Percentiles rank a stretch among this genome's conserved stretches.
These are phyloP conservation scores for Teratosphaeria gauchensis DNA, from an alignment of 2,329 filamentous ascomycete species.

Conservation along the genomic window DNA sequence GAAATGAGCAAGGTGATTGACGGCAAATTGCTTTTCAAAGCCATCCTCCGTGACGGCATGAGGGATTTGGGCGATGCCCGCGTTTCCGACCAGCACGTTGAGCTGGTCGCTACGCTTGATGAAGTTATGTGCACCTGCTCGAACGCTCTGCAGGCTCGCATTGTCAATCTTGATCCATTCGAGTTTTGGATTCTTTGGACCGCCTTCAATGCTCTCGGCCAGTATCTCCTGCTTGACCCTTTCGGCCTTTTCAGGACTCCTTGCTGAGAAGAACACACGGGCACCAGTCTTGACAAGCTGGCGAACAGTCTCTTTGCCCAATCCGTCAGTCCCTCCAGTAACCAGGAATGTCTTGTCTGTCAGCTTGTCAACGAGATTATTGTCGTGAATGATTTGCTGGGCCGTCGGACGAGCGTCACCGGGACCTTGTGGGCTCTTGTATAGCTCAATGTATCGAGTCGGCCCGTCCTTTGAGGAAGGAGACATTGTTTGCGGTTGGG, in stretches of 20 bases:
- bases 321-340: slow-evolving; percentile 32
- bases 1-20: slow-evolving; percentile 47
- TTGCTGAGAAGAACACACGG: slow-evolving; percentile 3
- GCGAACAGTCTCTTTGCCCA: slow-evolving; percentile 33
- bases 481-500: neutral
- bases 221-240: slow-evolving; percentile 13
- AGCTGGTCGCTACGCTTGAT: slow-evolving; percentile 25
- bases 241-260: slow-evolving; percentile 1
- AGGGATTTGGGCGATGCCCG: slow-evolving; percentile 32
- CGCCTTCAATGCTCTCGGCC: slow-evolving; percentile 1
- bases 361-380: slow-evolving; percentile 22
- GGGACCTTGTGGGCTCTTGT: slow-evolving; percentile 6
- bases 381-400: slow-evolving; percentile 11
- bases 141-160: slow-evolving; percentile 17
- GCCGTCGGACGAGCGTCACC: slow-evolving; percentile 12
- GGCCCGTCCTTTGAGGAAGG: neutral
- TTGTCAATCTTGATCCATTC: slow-evolving; percentile 13
- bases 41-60: slow-evolving; percentile 34
- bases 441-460: slow-evolving; percentile 5
- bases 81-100: slow-evolving; percentile 36
- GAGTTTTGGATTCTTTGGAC: neutral
- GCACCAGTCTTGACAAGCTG: slow-evolving; percentile 19
- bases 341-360: slow-evolving; percentile 28
- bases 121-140: slow-evolving; percentile 20
- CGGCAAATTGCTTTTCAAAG: slow-evolving; percentile 43